A percentile compares a stretch with the other conserved stretches of the same genome.
Evolutionary conservation across 208 protist species (phyloP).

Genomic region (Trypanosomatidae sp.): DNA sequence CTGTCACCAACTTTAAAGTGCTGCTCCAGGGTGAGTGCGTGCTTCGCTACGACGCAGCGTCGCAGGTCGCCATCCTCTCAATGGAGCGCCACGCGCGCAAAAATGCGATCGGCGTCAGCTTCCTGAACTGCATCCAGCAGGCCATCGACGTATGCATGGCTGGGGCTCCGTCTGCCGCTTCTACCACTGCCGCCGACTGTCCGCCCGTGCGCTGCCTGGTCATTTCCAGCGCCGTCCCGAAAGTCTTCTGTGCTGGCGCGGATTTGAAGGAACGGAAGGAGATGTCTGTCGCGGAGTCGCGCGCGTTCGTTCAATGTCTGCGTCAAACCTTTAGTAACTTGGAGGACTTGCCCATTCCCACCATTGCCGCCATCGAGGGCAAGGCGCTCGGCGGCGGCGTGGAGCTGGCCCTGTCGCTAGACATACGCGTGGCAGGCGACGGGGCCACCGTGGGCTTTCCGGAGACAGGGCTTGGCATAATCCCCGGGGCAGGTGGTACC

Average conservation of each 20-base stretch:
- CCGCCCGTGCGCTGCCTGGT: slow-evolving; percentile 54
- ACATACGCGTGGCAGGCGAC: slow-evolving; percentile 72
- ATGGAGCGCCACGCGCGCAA: slow-evolving; percentile 56
- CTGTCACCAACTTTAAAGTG: slow-evolving; percentile 17
- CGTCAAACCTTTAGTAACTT: slow-evolving; percentile 71
- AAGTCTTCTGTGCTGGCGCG: slow-evolving; percentile 79
- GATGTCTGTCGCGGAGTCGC: slow-evolving; percentile 56
- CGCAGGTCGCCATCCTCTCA: slow-evolving; percentile 42
- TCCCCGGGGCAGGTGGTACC: slow-evolving; percentile 93
- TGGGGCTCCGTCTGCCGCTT: slow-evolving; percentile 10
- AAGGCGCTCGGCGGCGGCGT: slow-evolving; percentile 90
- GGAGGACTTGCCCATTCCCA: slow-evolving; percentile 77
- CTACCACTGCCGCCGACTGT: background rate
- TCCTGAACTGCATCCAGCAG: slow-evolving; percentile 45
- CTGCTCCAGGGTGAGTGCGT: slow-evolving; percentile 39
- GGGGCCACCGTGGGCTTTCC: slow-evolving; percentile 69
- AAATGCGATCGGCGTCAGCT: slow-evolving; percentile 54
- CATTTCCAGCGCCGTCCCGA: slow-evolving; percentile 57
- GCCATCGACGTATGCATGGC: slow-evolving; percentile 44
- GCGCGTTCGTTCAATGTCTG: slow-evolving; percentile 70
- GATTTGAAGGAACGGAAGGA: slow-evolving; percentile 76
- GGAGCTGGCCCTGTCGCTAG: slow-evolving; percentile 85
- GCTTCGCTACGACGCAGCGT: slow-evolving; percentile 26
- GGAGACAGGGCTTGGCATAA: slow-evolving; percentile 91
- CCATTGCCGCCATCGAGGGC: slow-evolving; percentile 85